Evolutionary conservation across 148 eudicot genomes (phyloP).

Genomic region (Rhododendron williamsianum): DNA sequence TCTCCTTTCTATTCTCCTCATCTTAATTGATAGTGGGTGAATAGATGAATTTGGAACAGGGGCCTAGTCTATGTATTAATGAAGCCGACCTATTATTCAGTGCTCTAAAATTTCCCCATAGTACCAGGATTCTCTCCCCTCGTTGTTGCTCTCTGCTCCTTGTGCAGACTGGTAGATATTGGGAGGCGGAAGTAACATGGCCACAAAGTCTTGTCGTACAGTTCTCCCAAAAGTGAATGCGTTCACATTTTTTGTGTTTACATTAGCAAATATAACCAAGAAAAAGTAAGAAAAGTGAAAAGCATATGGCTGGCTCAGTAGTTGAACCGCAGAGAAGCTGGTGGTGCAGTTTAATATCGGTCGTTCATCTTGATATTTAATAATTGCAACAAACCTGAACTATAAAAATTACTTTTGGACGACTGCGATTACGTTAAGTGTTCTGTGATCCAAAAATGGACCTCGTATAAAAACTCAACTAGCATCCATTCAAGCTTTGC

Average conservation of each 20-base stretch:
- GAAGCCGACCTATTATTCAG: neutral
- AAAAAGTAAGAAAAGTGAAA: neutral
- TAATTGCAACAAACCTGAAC: no score
- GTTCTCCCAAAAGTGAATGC: neutral
- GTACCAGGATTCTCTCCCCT: neutral
- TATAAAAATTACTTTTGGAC: no score
- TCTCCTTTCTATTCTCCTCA: neutral
- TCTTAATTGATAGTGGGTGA: neutral
- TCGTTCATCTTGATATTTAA: no score
- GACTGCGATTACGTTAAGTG: no score
- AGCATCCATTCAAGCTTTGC: neutral
- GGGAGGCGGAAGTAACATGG: neutral
- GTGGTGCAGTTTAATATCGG: no score
- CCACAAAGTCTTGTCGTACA: neutral
- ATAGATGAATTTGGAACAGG: neutral
- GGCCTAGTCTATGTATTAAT: neutral
- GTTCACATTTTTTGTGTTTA: neutral
- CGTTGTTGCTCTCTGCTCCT: neutral
- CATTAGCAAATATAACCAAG: neutral
- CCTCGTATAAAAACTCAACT: neutral
- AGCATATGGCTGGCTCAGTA: no score
- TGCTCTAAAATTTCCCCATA: neutral
- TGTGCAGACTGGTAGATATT: neutral
- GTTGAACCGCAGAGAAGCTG: no score
- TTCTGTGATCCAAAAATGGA: no score